Base-by-base conservation (phyloP, 1,284 basidiomycete genomes). In the Takashimella koratensis region DNA sequence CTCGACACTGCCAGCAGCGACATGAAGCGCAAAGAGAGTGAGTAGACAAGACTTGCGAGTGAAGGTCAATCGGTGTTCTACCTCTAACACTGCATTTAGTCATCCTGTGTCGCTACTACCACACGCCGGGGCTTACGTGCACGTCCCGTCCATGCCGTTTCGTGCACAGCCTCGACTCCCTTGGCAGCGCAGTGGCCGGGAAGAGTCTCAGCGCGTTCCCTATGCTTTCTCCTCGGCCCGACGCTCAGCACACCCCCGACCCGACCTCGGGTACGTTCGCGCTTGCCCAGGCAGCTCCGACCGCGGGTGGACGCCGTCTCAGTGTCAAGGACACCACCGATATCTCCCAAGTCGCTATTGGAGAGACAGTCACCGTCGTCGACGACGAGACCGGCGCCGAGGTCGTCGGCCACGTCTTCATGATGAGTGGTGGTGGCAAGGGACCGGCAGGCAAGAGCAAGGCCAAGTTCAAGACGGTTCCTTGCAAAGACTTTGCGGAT, bases 131-230 rank as follows among this genome's bases (percentile, higher is more conserved):
- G 13, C 54, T 72, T 43, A 73, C 67, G 13, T 76, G 74, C 53
- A 77, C 75, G 20, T 75, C 73, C 20, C 66, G 70, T 39, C 76
- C 76, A n/a, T 77, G 74, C 56, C 67, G 74, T 43, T 76, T 76
- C 56, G 71, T 75, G 10, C 75, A 76, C 54, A 61, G 65, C 30
- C 63, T 75, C 41, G 62, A 64, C 2, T 27, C 56, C 2, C 24
- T 63, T 6, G 16, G 13, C 30, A 3, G 20, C 16, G 20, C 39
- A 11, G n/a, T 21, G 21, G 43, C 43, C 21, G 24, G 13, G 1
- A n/a, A n/a, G 8, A 25, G 24, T n/a, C n/a, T 21, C 16, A 20
- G 27, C 47, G 4, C 36, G 1, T 20, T 41, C 19, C 30, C 50
- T 27, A 27, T 48, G 51, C 41, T 45, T 43, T 2, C 41, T 45